Evolutionary conservation across 345 rosid genomes (phyloP), one percentile per base, ranked within the genome.

Genomic region (Populus ilicifolia): DNA sequence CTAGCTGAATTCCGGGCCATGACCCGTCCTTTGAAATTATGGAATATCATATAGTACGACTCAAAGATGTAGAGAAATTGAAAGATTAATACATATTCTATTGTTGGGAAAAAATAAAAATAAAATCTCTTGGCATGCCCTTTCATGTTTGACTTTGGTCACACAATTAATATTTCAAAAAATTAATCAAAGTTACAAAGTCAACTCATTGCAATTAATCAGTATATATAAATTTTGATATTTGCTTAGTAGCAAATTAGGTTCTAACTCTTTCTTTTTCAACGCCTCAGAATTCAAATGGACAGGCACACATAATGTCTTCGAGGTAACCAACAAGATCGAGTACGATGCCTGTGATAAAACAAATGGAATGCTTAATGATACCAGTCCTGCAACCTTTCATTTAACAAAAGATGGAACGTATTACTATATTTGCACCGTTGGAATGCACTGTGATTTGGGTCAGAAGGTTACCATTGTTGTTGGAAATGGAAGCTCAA

Each of bases 381-480:
- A 2, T 4, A 36, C 30, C 12, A 74, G 77, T 46, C 65, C 65
- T 14, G 72, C 14, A 21, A 75, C 46, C 11, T 5, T 75, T 71
- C 0, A 0, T 5, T 50, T 75, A 29, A 50, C 64, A 6, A 14
- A 6, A 35, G 35, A 75, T 33, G 72, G 33, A 1, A 75, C 78
- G 10, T 44, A 2, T 12, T 75, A 75, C 44, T 67, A 48, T 65
- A 46, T 75, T 14, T 75, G 78, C 27, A 18, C 78, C 1, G 1
- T 75, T 6, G 72, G 30, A 12, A 5, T 6, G 10, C 78, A 75
- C 61, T 75, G 78, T n/a, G 3, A 2, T 2, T 13, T 30, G 0
- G 78, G 78, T 14, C 78, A 75, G 33, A 75, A 75, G 63, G n/a
- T 75, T 3, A 30, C 44, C 2, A 35, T 75, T 25, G 36, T 17